phyloP scores from a whole-genome alignment of 306 rosid species.

The Lagenaria siceraria region DNA sequence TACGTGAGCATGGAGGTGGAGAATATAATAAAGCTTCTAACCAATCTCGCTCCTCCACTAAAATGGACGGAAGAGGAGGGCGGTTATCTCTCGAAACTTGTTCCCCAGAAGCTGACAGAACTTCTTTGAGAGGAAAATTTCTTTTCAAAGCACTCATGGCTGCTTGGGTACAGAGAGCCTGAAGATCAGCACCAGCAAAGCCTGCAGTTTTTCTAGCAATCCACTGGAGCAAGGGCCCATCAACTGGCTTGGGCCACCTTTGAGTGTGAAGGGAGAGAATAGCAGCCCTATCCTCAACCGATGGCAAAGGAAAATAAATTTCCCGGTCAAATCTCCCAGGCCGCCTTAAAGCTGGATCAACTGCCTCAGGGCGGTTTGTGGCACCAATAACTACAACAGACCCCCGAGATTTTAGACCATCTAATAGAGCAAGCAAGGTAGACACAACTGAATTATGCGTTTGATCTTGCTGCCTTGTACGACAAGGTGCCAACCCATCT shows the following conservation, averaged over 20 bases:
- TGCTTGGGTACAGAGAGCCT: constrained; percentile 97
- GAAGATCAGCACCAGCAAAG: constrained; percentile 98
- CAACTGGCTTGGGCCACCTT: constrained; percentile 80
- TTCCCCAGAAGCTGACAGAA: constrained; percentile 56
- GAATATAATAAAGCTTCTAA: constrained; percentile 63
- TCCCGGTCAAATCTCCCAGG: constrained; percentile 98
- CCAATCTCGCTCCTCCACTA: constrained; percentile 98
- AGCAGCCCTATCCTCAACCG: constrained; percentile 80
- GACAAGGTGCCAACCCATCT: constrained; percentile 90
- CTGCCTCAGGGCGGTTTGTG: constrained; percentile 95
- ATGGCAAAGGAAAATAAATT: constrained; percentile 91
- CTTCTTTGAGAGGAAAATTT: constrained; percentile 81
- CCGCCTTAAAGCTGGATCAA: constrained; percentile 88
- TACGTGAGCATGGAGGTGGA: constrained; percentile 81
- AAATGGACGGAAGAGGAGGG: constrained; percentile 65
- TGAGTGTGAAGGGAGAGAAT: constrained; percentile 94
- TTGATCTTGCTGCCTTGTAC: constrained; percentile 95
- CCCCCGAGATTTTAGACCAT: constrained; percentile 94
- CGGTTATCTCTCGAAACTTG: constrained; percentile 32
- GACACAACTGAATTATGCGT: constrained; percentile 98
- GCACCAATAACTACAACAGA: constrained; percentile 97
- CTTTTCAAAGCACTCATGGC: constrained; percentile 83
- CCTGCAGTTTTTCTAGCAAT: constrained; percentile 75
- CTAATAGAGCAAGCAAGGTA: constrained; percentile 90
- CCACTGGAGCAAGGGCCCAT: constrained; percentile 74